Base-by-base conservation (phyloP, 306 rosid species). In the Vachellia pachyceras region DNA sequence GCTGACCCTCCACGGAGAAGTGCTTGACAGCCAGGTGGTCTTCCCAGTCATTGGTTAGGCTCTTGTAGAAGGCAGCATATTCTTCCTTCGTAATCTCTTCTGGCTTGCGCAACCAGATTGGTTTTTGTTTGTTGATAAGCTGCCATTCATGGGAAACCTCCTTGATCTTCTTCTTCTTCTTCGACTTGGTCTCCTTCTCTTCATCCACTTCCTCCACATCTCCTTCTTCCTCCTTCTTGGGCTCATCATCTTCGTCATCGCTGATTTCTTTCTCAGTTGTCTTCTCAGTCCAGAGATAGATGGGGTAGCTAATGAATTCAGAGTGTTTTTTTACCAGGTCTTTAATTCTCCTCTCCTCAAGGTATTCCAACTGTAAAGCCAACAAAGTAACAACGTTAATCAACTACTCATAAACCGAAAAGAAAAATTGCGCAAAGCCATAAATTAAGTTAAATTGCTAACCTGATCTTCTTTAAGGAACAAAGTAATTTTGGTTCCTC, bases 261-360 rank as follows among this genome's bases (percentile, higher is more conserved):
- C 94, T 88, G 10, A 90, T 88, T 49, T 90, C 94, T 41, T 90
- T 90, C 81, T 90, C 94, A 0, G 86, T 86, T 2, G 94, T 90
- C 72, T 88, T 88, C 86, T 88, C 89, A 10, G 89, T 86, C 94
- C 94, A 90, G 1, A 90, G 87, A 73, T 88, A 90, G 23, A 90
- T 86, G 0, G 91, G 94, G 8, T 90, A 88, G 84, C 94, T 88
- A 6, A 90, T 90, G 76, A 90, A 90, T 6, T 90, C 91, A 11
- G 93, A 90, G 63, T 90, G 93, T 70, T 90, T 90, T 91, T 87
- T 90, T 65, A 88, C 93, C 9, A 88, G 91, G 75, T 90, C 94
- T 71, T 90, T 88, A 17, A 88, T 84, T 44, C 89, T 88, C 77
- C 94, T 86, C 65, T 90, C 91, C 14, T 88, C 91, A 82, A 90